Evolutionary conservation across 2,329 filamentous ascomycete species (phyloP).

Genomic region (Phialemoniopsis sp.): DNA sequence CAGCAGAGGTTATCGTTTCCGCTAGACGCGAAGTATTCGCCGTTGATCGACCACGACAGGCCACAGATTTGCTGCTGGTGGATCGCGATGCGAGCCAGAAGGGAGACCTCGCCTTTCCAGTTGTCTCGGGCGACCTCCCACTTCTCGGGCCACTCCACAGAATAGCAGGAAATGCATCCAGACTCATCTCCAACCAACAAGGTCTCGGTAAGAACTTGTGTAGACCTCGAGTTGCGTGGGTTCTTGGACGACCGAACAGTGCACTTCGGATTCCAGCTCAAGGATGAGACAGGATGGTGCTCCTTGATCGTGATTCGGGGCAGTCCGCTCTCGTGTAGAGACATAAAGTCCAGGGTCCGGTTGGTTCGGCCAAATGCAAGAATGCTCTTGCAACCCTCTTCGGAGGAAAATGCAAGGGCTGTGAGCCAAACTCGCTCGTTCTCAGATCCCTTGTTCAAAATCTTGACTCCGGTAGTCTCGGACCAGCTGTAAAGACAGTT

Average conservation of each 20-base stretch:
- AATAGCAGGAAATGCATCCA: constrained; percentile 83
- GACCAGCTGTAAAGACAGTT: constrained; percentile 86
- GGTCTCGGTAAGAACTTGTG: constrained; percentile 68
- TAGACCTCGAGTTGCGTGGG: constrained; percentile 33
- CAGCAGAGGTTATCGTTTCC: constrained; percentile 90
- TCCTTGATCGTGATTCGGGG: constrained; percentile 61
- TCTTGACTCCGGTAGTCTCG: constrained; percentile 63
- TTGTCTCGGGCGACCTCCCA: constrained; percentile 60
- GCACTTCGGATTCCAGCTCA: constrained; percentile 72
- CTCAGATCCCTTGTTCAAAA: constrained; percentile 39
- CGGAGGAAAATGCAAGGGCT: constrained; percentile 85
- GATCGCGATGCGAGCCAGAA: constrained; percentile 71
- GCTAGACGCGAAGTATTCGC: constrained; percentile 76
- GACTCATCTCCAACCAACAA: constrained; percentile 80
- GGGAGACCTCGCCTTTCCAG: constrained; percentile 74
- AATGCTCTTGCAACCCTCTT: constrained; percentile 69
- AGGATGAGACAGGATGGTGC: constrained; percentile 68
- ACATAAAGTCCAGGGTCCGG: constrained; percentile 73
- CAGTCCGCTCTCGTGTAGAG: constrained; percentile 53
- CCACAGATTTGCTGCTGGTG: constrained; percentile 92
- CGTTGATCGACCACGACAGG: constrained; percentile 79
- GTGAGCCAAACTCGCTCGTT: constrained; percentile 60
- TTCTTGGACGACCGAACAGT: constrained; percentile 48
- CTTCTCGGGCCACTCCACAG: constrained; percentile 74
- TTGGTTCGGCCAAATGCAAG: constrained; percentile 81